Evolutionary conservation across 305 asterid genomes (phyloP).

Genomic region (Fraxinus sp.): DNA sequence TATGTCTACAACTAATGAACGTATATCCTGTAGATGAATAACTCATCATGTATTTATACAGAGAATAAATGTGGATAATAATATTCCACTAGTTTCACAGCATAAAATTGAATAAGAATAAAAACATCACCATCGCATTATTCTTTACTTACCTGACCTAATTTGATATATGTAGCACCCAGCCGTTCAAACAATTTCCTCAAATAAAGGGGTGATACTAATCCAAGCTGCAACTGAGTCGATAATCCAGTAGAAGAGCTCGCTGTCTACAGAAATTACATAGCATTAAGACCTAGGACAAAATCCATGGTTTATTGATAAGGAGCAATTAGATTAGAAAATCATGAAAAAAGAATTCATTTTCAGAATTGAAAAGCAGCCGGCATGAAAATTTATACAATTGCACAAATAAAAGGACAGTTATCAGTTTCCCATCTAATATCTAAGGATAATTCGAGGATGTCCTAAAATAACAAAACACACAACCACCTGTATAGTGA

Average conservation of each 20-base stretch:
- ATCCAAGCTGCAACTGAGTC: conserved; percentile 84
- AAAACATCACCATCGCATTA: background rate
- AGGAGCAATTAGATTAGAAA: conserved; percentile 14
- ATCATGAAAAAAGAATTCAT: background rate
- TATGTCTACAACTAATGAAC: background rate
- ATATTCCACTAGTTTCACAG: background rate
- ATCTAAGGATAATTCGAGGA: background rate
- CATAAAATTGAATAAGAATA: background rate
- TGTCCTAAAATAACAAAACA: background rate
- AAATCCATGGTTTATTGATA: background rate
- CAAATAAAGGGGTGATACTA: conserved; percentile 80
- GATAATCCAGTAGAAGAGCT: conserved; percentile 64
- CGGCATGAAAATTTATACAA: conserved; percentile 11
- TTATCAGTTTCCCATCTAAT: background rate
- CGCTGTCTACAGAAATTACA: conserved; percentile 48
- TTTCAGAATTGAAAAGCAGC: background rate
- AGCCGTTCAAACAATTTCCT: conserved; percentile 88
- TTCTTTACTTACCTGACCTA: conserved; percentile 78
- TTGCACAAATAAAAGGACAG: background rate
- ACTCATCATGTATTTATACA: background rate
- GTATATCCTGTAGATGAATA: background rate
- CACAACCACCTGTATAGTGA: background rate
- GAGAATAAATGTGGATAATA: background rate
- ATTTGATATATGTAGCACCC: conserved; percentile 95
- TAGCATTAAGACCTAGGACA: conserved; percentile 18